Conservation (phyloP, 2,329 filamentous ascomycete genomes). For the Cryphonectria japonica region DNA sequence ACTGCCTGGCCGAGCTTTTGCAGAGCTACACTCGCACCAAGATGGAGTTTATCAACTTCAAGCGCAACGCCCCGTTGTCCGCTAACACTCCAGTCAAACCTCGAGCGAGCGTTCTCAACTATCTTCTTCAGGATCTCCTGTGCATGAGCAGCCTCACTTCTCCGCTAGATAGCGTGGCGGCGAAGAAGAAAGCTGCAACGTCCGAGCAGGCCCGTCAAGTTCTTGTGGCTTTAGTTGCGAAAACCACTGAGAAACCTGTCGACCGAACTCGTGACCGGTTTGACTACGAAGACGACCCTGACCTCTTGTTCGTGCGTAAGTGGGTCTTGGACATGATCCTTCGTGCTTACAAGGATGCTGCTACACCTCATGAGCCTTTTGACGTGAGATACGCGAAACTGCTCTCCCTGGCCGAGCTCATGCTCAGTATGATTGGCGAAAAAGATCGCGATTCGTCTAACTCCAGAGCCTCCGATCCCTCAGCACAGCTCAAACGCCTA, state of each 20-base stretch:
- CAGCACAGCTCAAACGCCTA: slow-evolving; percentile 76
- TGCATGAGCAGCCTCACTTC: slow-evolving; percentile 64
- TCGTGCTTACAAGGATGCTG: slow-evolving; percentile 89
- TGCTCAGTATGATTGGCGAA: slow-evolving; percentile 87
- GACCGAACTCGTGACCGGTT: slow-evolving; percentile 61
- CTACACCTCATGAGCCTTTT: slow-evolving; percentile 74
- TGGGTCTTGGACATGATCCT: slow-evolving; percentile 94
- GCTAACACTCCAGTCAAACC: slow-evolving; percentile 91
- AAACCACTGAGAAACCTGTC: slow-evolving; percentile 77
- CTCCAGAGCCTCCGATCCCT: slow-evolving; percentile 38
- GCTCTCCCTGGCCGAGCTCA: slow-evolving; percentile 85
- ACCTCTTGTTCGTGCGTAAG: slow-evolving; percentile 88
- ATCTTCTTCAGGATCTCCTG: slow-evolving; percentile 80
- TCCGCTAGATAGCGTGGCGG: slow-evolving; percentile 72
- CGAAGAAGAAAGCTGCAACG: slow-evolving; percentile 85
- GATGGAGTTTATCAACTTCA: slow-evolving; percentile 99
- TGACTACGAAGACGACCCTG: slow-evolving; percentile 76
- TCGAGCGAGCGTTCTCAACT: slow-evolving; percentile 89
- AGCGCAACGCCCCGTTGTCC: slow-evolving; percentile 82
- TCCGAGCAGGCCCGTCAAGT: slow-evolving; percentile 85
- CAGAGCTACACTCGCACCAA: slow-evolving; percentile 93
- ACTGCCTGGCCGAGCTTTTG: slow-evolving; percentile 87
- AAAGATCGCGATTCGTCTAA: slow-evolving; percentile 65
- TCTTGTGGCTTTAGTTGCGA: slow-evolving; percentile 82
- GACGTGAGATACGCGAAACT: slow-evolving; percentile 88